Evolutionary conservation across 805 yeast genomes (phyloP), one percentile per base, ranked within the genome.

Genomic region (Ogataea populi-albae): DNA sequence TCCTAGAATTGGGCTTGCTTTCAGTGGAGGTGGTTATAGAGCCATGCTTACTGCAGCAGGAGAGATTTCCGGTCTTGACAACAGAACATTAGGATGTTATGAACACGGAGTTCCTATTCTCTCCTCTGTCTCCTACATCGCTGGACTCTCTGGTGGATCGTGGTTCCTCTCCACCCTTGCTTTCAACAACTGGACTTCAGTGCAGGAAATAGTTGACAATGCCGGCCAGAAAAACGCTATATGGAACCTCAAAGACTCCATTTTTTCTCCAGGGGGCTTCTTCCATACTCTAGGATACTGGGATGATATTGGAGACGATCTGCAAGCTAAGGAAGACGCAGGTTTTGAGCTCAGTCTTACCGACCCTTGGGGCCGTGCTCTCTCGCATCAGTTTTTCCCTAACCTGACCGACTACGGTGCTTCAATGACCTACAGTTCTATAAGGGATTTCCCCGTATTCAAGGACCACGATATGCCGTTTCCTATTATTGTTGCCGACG

Each of bases 41-140:
- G 94, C 96, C 22, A 85, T 87, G 86, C 62, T 87, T 29, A 63
- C 71, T 38, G 95, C 95, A 2, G 95, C 95, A 10, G 96, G 96
- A 23, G 77, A 79, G 55, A 62, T 87, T 15, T 67, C 89, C 1
- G 95, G 91, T 1, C 61, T 85, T 40, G 96, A 87, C 57, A 77
- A 78, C 51, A 67, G 94, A 46, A 80, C 93, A 2, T 61, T 52
- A 6, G 70, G 78, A 10, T 66, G 77, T 4, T 63, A 62, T 18
- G 66, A 69, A 4, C 55, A 62, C 23, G 82, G 84, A 10, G 57
- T 86, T 26, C 89, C 91, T 22, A 94, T 95, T 4, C 59, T 87
- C 17, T 87, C 83, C 50, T 64, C 83, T 5, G 54, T 86, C 1
- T 74, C 84, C 9, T 87, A 88, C 53, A 58, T 87, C 4, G 64